Percentiles rank a stretch among this genome's conserved stretches.
Conservation (phyloP, 257 asterid genomes). For the Capsicum rhomboideum region DNA sequence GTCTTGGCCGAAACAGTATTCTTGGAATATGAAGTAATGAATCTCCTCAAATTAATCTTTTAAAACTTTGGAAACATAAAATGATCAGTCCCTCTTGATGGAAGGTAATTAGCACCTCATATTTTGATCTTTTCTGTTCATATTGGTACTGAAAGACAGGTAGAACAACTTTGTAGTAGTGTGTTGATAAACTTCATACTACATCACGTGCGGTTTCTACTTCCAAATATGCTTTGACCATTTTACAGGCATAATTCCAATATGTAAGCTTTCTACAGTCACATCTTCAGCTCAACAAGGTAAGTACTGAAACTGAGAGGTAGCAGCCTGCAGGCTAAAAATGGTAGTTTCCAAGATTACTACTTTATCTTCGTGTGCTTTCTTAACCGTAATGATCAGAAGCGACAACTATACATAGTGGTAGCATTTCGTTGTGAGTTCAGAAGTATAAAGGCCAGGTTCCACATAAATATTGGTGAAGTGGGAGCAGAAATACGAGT, state of each 20-base stretch:
- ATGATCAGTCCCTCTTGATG: neutral
- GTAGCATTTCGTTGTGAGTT: neutral
- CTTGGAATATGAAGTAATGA: conserved; percentile 4
- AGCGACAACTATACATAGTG: neutral
- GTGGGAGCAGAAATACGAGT: too few species aligned
- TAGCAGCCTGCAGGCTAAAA: neutral
- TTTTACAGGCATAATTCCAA: neutral
- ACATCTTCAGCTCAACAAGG: neutral
- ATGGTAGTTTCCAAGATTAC: neutral
- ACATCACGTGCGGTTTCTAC: neutral
- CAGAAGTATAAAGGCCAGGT: neutral
- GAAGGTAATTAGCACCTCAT: too few species aligned
- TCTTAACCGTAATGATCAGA: neutral
- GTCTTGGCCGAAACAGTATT: conserved; percentile 12
- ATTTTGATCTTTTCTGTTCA: neutral
- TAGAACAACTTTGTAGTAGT: neutral
- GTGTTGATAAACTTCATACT: neutral
- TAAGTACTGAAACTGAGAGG: neutral
- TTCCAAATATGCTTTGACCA: neutral
- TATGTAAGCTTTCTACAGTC: neutral
- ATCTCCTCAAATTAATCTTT: neutral
- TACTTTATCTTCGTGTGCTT: neutral
- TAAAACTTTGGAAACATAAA: neutral
- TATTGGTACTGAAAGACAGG: neutral
- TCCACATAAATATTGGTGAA: neutral